phyloP scores from a whole-genome alignment of 371 early-diverging fungal species.

The Lichtheimia ramosa region DNA sequence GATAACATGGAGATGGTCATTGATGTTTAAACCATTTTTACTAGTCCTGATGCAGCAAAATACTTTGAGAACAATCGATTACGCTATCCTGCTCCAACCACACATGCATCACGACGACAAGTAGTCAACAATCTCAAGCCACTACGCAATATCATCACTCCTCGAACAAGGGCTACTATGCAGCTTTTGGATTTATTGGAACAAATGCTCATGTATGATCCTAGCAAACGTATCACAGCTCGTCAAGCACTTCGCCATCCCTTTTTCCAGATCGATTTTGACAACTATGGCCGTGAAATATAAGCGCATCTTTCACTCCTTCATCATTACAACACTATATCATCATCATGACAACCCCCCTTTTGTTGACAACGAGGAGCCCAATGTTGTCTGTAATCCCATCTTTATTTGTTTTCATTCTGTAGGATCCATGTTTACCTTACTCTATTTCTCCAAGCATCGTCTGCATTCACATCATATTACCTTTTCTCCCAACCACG shows the following conservation, averaged over 20 bases:
- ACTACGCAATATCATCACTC: slow-evolving; percentile 83
- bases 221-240: slow-evolving; percentile 76
- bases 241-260: slow-evolving; percentile 74
- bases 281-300: not conserved
- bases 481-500: not conserved
- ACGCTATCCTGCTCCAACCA: slow-evolving; percentile 5
- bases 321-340: not conserved
- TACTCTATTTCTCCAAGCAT: too few relatives aligned
- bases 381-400: too few relatives aligned
- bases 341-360: too few relatives aligned
- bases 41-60: slow-evolving; percentile 29
- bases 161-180: slow-evolving; percentile 75
- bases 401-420: not conserved
- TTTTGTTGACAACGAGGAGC: too few relatives aligned
- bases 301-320: not conserved
- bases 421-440: not conserved
- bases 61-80: slow-evolving; percentile 5
- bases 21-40: too few relatives aligned
- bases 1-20: too few relatives aligned
- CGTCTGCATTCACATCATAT: not conserved
- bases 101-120: slow-evolving; percentile 71
- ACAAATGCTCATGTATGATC: slow-evolving; percentile 84
- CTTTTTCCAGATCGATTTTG: slow-evolving; percentile 54
- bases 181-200: slow-evolving; percentile 64
- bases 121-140: slow-evolving; percentile 52